phyloP scores from a whole-genome alignment of 768 basidiomycete genomes.

The Sarcomyxa edulis region DNA sequence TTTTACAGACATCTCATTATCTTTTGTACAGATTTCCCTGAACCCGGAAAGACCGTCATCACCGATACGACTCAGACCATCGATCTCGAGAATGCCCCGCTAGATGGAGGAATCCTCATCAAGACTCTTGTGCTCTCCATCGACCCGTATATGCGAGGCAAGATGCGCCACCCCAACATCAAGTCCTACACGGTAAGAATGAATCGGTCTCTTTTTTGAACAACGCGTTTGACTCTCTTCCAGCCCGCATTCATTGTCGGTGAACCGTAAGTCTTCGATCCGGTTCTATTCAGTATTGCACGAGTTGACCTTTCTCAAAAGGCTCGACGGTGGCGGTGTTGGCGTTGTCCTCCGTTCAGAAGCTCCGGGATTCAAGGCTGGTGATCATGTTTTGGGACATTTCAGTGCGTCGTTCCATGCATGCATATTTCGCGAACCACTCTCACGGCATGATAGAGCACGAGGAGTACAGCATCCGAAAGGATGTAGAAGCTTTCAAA shows the following conservation, averaged over 20 bases:
- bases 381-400: constrained; percentile 21
- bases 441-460: constrained; percentile 7
- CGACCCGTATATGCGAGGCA: constrained; percentile 37
- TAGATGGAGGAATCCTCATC: constrained; percentile 33
- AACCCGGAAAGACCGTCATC: constrained; percentile 31
- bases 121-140: constrained; percentile 39
- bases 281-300: too few relatives aligned
- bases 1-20: too few relatives aligned
- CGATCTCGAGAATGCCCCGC: constrained; percentile 32
- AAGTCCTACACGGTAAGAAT: too few relatives aligned
- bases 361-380: constrained; percentile 11
- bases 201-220: too few relatives aligned
- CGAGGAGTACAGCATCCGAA: constrained; percentile 9
- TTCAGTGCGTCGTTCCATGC: not conserved
- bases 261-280: constrained; percentile 9
- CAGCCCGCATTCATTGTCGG: too few relatives aligned
- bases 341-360: constrained; percentile 13
- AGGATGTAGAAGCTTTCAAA: constrained; percentile 4
- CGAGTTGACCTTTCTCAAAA: not conserved
- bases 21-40: constrained; percentile 19
- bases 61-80: constrained; percentile 35
- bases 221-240: too few relatives aligned
- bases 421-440: constrained; percentile 10
- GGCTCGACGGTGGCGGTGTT: constrained; percentile 11
- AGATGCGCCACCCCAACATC: constrained; percentile 25